phyloP scores from a whole-genome alignment of 305 asterid species.

The Fraxinus xanthoxyloides region DNA sequence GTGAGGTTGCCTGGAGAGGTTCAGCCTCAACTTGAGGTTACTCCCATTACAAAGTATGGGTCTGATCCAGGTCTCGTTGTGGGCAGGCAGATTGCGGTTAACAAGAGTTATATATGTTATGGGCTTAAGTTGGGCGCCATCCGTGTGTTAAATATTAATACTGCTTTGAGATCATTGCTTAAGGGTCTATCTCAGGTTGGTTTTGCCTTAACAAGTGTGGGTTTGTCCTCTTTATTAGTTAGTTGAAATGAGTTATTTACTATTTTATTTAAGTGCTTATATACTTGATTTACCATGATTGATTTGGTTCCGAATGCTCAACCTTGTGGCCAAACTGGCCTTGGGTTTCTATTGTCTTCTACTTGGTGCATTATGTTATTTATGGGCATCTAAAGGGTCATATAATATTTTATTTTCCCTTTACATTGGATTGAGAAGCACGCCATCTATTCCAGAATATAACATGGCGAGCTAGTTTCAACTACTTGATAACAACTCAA shows the following conservation, averaged over 20 bases:
- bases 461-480: neutral
- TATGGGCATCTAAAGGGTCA: neutral
- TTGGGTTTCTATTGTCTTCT: neutral
- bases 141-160: constrained; percentile 57
- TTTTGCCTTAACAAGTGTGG: neutral
- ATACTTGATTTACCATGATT: neutral
- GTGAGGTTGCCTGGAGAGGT: constrained; percentile 65
- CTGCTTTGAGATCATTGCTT: constrained; percentile 50
- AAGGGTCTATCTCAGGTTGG: constrained; percentile 55
- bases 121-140: constrained; percentile 67
- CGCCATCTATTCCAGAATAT: neutral
- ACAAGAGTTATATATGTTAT: constrained; percentile 69
- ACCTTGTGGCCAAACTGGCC: neutral
- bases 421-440: neutral
- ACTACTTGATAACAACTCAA: neutral
- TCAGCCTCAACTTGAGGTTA: constrained; percentile 86
- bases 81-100: constrained; percentile 79
- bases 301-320: neutral
- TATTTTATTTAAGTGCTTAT: neutral
- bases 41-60: constrained; percentile 74
- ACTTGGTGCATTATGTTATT: neutral
- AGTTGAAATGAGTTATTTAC: neutral
- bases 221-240: neutral
- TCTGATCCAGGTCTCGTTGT: constrained; percentile 78
- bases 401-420: neutral